Base-by-base conservation (phyloP, 2,329 filamentous ascomycete species). In the Fusarium concolor region DNA sequence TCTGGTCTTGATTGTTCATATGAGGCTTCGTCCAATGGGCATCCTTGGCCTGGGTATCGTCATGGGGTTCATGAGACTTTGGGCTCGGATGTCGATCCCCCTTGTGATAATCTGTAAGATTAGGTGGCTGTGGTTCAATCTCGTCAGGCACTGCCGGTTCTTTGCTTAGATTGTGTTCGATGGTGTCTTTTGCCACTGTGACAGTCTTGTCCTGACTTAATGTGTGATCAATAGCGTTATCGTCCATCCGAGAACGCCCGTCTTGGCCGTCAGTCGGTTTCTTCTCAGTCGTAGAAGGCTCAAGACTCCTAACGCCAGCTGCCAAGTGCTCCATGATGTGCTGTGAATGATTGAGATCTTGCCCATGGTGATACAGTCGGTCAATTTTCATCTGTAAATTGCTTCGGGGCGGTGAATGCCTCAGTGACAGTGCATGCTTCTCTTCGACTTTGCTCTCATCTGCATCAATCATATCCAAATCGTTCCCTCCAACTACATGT, bases 241-340 rank as follows among this genome's bases (percentile, higher is more conserved):
- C 41, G 3, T 35, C 46, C 20, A 33, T 49, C 33, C 17, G 22
- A 18, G 41, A 58, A 28, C 38, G 41, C 22, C 37, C 52, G 42
- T 46, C 41, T 26, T 26, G 26, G 26, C 26, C 26, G 26, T 10
- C 26, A 28, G 42, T 43, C 42, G 33, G 39, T 39, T 54, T 63
- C 18, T 43, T 33, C 20, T 60, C 35, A 11, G 31, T 4, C 26
- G 55, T 20, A 35, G 46, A 58, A 15, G 53, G 37, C 14, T 52
- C 49, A 6, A 60, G 33, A 2, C 28, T 47, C 42, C 44, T 59
- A 12, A 66, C 41, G 9, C 76, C 63, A 37, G 71, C 73, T 15
- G 75, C 71, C 14, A 80, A 67, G 43, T 80, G 77, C 43, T 79
- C 76, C 43, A 76, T 68, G 56, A 78, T 77, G 59, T 80, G 79